Evolutionary conservation across 495 filamentous ascomycete species (phyloP).

Genomic region (Penicillium salamii): DNA sequence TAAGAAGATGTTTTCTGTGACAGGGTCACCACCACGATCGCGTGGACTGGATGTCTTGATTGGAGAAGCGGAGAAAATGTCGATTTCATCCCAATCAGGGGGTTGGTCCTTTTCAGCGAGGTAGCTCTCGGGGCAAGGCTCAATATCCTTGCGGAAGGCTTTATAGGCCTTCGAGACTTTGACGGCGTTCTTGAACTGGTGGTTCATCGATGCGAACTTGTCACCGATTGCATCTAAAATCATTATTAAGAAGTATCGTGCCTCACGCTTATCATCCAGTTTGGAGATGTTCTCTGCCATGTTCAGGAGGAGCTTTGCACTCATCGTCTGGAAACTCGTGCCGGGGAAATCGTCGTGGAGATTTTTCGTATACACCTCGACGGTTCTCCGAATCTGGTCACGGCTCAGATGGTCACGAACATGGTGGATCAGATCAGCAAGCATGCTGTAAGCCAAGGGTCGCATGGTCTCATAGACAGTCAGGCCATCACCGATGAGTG

Average conservation of each 20-base stretch:
- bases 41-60: constrained; percentile 94
- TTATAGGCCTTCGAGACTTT: constrained; percentile 81
- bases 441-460: constrained; percentile 95
- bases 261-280: constrained; percentile 85
- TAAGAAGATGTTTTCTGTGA: constrained; percentile 96
- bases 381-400: constrained; percentile 89
- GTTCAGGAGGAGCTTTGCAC: constrained; percentile 92
- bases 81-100: constrained; percentile 95
- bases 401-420: constrained; percentile 79
- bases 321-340: constrained; percentile 99
- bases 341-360: constrained; percentile 94
- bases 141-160: constrained; percentile 57
- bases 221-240: constrained; percentile 96
- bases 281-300: constrained; percentile 97
- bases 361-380: constrained; percentile 96
- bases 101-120: constrained; percentile 74
- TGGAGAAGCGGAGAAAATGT: constrained; percentile 93
- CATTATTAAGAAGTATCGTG: constrained; percentile 93
- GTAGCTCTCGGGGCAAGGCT: constrained; percentile 66
- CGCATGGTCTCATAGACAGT: constrained; percentile 97
- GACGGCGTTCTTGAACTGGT: constrained; percentile 89
- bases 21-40: constrained; percentile 85
- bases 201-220: constrained; percentile 97
- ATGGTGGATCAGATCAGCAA: constrained; percentile 96
- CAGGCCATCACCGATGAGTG: constrained; percentile 89